Evolutionary conservation across 2,329 filamentous ascomycete species (phyloP).

Genomic region (Botrytis paeoniae): DNA sequence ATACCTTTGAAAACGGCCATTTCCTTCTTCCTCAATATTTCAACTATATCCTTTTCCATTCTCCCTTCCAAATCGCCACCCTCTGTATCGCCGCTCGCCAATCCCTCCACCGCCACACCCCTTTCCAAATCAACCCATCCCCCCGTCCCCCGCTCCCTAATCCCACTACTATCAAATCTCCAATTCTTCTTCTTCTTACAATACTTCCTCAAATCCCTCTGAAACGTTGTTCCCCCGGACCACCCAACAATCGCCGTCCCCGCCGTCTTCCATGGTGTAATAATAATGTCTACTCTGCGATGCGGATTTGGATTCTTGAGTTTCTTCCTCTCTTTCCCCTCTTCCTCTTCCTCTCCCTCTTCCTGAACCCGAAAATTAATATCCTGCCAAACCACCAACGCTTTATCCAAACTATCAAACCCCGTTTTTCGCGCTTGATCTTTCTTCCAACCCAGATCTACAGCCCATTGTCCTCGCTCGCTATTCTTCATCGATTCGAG

Average conservation of each 20-base stretch:
- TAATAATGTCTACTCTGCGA: conserved; percentile 86
- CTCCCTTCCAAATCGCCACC: neutral
- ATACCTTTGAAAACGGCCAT: conserved; percentile 73
- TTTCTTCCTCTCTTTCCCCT: neutral
- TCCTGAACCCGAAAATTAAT: conserved; percentile 43
- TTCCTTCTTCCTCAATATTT: conserved; percentile 60
- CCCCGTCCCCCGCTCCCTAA: conserved; percentile 71
- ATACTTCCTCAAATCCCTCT: conserved; percentile 79
- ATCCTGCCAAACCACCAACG: conserved; percentile 87
- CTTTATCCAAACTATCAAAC: conserved; percentile 89
- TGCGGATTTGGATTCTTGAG: conserved; percentile 70
- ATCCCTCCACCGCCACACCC: conserved; percentile 45
- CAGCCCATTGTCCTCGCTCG: conserved; percentile 63
- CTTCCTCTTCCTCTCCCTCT: neutral
- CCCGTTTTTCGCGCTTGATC: conserved; percentile 37
- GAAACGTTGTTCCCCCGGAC: conserved; percentile 85
- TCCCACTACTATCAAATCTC: conserved; percentile 90
- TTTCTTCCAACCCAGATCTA: conserved; percentile 29
- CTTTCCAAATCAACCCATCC: conserved; percentile 58
- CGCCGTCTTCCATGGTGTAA: conserved; percentile 82
- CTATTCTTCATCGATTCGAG: conserved; percentile 67
- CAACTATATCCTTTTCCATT: neutral
- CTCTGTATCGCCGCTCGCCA: conserved; percentile 39
- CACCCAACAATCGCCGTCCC: conserved; percentile 88
- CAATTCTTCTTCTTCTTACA: conserved; percentile 68